phyloP scores from a whole-genome alignment of 139 green algal genomes.

The Coelastrella sp. region DNA sequence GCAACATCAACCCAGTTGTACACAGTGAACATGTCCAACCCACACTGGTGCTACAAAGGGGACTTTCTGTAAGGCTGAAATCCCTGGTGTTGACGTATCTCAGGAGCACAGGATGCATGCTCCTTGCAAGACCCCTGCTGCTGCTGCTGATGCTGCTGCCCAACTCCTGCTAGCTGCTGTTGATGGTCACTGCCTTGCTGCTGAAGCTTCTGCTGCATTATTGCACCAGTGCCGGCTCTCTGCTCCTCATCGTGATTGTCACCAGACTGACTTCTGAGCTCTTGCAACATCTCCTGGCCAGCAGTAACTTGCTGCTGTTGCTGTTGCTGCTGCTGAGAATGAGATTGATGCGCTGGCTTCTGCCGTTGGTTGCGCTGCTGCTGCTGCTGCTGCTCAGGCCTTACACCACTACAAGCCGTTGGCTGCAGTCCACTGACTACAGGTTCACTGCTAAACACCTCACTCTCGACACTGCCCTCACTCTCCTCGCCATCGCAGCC shows the following conservation, averaged over 20 bases:
- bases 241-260: not conserved
- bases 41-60: too few species aligned
- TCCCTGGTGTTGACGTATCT: not conserved
- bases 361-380: conserved; percentile 13
- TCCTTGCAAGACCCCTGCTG: not conserved
- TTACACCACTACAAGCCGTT: not conserved
- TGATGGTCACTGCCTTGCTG: not conserved
- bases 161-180: not conserved
- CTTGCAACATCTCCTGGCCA: not conserved
- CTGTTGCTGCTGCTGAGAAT: conserved; percentile 10
- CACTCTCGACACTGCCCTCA: conserved; percentile 9
- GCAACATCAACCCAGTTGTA: too few species aligned
- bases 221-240: not conserved
- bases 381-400: not conserved
- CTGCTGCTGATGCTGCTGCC: not conserved
- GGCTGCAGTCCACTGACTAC: not conserved
- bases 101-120: too few species aligned
- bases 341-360: not conserved
- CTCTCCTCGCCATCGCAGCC: not conserved
- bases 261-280: not conserved
- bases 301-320: not conserved
- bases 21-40: too few species aligned
- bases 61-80: too few species aligned
- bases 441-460: conserved; percentile 3
- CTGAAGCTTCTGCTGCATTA: not conserved